These are phyloP conservation scores for Pseudovirgaria hyperparasitica DNA, from an alignment of 2,329 filamentous ascomycete species.

Conservation along the genomic window DNA sequence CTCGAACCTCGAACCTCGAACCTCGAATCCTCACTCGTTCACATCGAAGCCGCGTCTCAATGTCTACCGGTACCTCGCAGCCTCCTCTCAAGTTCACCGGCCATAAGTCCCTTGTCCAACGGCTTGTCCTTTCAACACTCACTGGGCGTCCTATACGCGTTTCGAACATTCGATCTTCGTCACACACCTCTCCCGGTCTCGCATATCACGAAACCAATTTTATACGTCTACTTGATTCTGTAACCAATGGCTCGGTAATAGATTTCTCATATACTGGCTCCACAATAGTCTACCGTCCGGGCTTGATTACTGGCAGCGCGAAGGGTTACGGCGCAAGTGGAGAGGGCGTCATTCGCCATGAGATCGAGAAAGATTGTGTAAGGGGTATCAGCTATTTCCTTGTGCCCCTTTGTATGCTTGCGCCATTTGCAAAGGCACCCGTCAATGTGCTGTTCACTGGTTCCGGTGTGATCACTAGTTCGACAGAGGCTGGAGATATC, in stretches of 20 bases:
- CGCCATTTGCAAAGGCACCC: conserved; percentile 83
- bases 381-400: conserved; percentile 87
- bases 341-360: conserved; percentile 67
- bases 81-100: conserved; percentile 62
- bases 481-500: conserved; percentile 73
- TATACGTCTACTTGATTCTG: conserved; percentile 79
- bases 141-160: conserved; percentile 84
- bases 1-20: too few species aligned
- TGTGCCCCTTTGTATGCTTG: conserved; percentile 74
- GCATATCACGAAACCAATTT: conserved; percentile 91
- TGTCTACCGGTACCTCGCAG: conserved; percentile 26
- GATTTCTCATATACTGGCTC: conserved; percentile 96
- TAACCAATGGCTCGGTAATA: conserved; percentile 91
- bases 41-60: too few species aligned
- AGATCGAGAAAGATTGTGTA: conserved; percentile 61
- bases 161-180: conserved; percentile 81
- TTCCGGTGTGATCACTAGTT: conserved; percentile 81
- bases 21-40: too few species aligned
- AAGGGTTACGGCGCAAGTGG: conserved; percentile 59
- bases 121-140: conserved; percentile 79
- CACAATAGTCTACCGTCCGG: conserved; percentile 80
- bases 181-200: conserved; percentile 76
- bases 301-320: conserved; percentile 77
- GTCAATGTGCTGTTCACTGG: conserved; percentile 86
- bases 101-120: conserved; percentile 69